A percentile compares a stretch with the other conserved stretches of the same genome.
phyloP scores from a whole-genome alignment of 1,284 basidiomycete genomes.

The Phlebopus sp. region DNA sequence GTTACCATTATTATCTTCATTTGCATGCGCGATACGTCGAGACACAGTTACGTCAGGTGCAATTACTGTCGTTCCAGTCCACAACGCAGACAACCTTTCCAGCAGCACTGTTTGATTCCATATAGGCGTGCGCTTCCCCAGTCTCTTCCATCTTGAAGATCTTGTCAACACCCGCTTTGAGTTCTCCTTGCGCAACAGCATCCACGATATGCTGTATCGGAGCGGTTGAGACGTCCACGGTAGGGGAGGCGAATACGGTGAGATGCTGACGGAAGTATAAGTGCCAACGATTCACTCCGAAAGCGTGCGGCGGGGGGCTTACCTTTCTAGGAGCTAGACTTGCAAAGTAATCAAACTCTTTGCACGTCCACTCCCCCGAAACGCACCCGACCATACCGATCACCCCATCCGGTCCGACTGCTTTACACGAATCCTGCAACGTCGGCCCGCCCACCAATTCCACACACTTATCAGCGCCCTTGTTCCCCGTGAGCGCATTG shows the following conservation, averaged over 20 bases:
- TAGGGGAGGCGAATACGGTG: constrained; percentile 20
- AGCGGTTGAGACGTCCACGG: constrained; percentile 16
- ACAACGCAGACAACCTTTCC: constrained; percentile 26
- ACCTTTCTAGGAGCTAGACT: constrained; percentile 20
- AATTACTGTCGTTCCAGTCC: constrained; percentile 8
- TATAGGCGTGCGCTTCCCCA: constrained; percentile 19
- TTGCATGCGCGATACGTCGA: neutral
- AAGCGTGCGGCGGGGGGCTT: neutral
- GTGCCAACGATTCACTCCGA: neutral
- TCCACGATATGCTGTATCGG: constrained; percentile 23
- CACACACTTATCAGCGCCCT: constrained; percentile 22
- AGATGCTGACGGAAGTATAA: constrained; percentile 13
- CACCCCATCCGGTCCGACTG: constrained; percentile 15
- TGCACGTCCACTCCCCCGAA: constrained; percentile 19
- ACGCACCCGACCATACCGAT: constrained; percentile 21
- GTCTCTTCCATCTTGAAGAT: constrained; percentile 23
- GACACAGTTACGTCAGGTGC: too few relatives aligned
- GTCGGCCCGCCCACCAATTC: constrained; percentile 22
- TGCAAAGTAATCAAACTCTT: constrained; percentile 20
- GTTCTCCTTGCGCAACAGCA: constrained; percentile 16
- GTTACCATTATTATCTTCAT: constrained; percentile 1
- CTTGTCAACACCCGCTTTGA: constrained; percentile 19
- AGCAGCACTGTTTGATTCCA: constrained; percentile 24
- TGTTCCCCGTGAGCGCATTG: constrained; percentile 16
- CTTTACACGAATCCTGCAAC: constrained; percentile 19